Base-by-base conservation (phyloP, 148 eudicot genomes). In the Tetragonia tetragonoides region DNA sequence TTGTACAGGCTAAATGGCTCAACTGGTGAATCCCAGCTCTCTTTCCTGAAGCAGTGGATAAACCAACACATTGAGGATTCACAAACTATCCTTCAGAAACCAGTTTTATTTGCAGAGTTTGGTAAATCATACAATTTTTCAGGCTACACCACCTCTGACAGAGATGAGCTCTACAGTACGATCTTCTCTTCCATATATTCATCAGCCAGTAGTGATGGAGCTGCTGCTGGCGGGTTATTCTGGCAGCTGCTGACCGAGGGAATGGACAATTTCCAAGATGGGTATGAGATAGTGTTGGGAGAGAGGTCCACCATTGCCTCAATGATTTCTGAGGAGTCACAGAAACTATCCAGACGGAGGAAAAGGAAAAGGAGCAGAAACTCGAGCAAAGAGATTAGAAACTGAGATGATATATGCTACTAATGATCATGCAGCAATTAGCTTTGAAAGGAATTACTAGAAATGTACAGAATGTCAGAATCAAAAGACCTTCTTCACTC, bases 191-290 rank as follows among this genome's bases (percentile, higher is more conserved):
- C 83, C 4, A 81, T 92, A 41, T 89, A 84, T 77, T 71, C 79
- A 3, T 89, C 90, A 0, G 97, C 94, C 1, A 80, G 68, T 15
- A 47, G 51, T 5, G 89, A 88, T 0, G 97, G 94, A 10, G 87
- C 84, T 4, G 90, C 91, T 0, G 80, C 86, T 0, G 94, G 97
- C 11, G 91, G 90, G 74, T 23, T 92, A 83, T 87, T 90, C 80
- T 92, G 97, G 97, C 94, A 92, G 44, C 77, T 92, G n/a, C 68
- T 89, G 14, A 51, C 70, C 0, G 80, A 84, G 20, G 87, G 86
- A 38, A 76, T 90, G 92, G 94, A 87, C 46, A 34, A 60, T 56
- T 75, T 78, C 23, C 49, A 84, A 5, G 94, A 92, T 69, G 94
- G 94, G 6, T 92, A 90, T 37, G 94, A 84, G 56, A 78, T 92